Base-by-base conservation (phyloP, 208 protist genomes). In the Spongospora subterranea region DNA sequence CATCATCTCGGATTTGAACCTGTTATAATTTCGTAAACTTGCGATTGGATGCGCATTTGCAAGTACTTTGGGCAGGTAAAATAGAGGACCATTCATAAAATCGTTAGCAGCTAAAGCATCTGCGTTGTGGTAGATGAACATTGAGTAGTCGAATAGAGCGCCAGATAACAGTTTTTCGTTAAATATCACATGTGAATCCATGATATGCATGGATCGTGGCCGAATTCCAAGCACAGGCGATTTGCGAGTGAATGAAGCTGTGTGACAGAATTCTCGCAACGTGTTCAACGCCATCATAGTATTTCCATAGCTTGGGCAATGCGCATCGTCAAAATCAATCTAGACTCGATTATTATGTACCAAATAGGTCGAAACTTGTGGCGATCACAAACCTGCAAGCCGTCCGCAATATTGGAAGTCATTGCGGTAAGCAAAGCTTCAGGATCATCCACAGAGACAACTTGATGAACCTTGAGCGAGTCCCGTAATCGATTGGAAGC, bases 21-120 rank as follows among this genome's bases (percentile, higher is more conserved):
- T 82, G 35, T 39, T 20, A 45, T 39, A 6, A n/a, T 43, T 82
- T 65, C 20, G 54, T 17, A 32, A 17, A 65, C 29, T 65, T 43
- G 6, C 6, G 40, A 82, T 43, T 45, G 71, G 13, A 43, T 45
- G 35, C 17, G 17, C 6, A 6, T 6, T 82, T 45, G 6, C 35
- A 43, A n/a, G 35, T n/a, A 82, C 71, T n/a, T 82, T 82, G n/a
- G 71, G 71, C n/a, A 82, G n/a, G n/a, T 82, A 82, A n/a, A 82
- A 82, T 40, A 82, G 11, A 35, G 71, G 71, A 43, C 71, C 71
- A n/a, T 35, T 39, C 6, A 82, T 35, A 13, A 82, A 35, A 6
- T 35, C 17, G 40, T 43, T 82, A n/a, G 6, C n/a, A n/a, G 71
- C 71, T 20, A 43, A 45, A n/a, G n/a, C 71, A 6, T 6, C 6